Evolutionary conservation across 1,284 basidiomycete genomes (phyloP), one percentile per base, ranked within the genome.

Genomic region (Caloboletus firmus): DNA sequence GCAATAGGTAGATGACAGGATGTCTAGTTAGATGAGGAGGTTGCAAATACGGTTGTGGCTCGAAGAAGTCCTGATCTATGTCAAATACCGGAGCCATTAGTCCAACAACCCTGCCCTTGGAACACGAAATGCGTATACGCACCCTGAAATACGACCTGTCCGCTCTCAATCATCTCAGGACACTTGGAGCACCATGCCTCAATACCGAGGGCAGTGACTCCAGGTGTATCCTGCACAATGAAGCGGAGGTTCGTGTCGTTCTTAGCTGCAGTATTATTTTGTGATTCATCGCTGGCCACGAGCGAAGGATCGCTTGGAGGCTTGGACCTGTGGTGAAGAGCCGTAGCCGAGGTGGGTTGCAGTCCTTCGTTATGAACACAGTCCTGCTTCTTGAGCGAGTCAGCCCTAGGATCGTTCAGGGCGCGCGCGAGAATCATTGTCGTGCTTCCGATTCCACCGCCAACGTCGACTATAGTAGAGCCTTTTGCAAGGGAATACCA

Each of bases 401-500:
- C 54, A 37, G 24, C 41, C 20, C 34, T 40, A 35, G 47, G 30
- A 10, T 39, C 47, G 36, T 64, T 70, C 56, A 83, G 83, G 3
- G 80, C 76, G 41, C 79, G 78, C 18, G 83, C 84, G 20, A 91
- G 78, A 40, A 82, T 59, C 80, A 90, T 83, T 20, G 78, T 81
- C 1, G 84, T 84, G n/a, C 83, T 84, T 10, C 88, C 89, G 41
- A 88, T 85, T 1, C 88, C 87, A 8, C 87, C 87, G 0, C 88
- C 88, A 2, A 91, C 87, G 59, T 91, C 88, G 4, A 91, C 83
- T 28, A 90, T 72, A 9, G 80, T 69, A 39, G 83, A 80, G 3
- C 79, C 79, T n/a, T 64, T 70, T 3, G 77, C 76, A 18, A 90
- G 73, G 6, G 76, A 73, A 17, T 74, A 68, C 83, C 87, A 89